phyloP scores from a whole-genome alignment of 2,329 filamentous ascomycete species.

The Zymoseptoria crescenta region DNA sequence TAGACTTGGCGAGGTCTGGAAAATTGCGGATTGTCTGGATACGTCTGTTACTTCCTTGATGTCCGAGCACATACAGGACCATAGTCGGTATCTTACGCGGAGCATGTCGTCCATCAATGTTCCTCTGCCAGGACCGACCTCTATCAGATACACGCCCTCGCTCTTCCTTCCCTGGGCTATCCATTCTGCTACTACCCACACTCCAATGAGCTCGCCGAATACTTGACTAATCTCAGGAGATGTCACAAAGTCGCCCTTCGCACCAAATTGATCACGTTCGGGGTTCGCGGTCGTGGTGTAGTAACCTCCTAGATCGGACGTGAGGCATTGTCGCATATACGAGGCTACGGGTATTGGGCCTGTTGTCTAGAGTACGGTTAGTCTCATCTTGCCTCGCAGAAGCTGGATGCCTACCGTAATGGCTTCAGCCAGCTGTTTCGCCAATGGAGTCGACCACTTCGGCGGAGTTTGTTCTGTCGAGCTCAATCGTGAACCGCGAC shows the following conservation, averaged over 20 bases:
- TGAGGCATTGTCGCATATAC: conserved; percentile 98
- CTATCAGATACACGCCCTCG: conserved; percentile 76
- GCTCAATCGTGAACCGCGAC: conserved; percentile 34
- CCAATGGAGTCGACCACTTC: conserved; percentile 85
- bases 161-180: conserved; percentile 73
- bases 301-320: conserved; percentile 82
- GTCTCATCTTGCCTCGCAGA: not conserved
- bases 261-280: conserved; percentile 80
- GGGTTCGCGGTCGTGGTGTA: conserved; percentile 65
- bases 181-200: conserved; percentile 97
- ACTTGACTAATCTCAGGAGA: conserved; percentile 96
- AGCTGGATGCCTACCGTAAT: conserved; percentile 57
- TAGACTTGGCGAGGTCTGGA: conserved; percentile 63
- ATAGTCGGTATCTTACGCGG: conserved; percentile 50
- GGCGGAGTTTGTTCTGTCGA: conserved; percentile 29
- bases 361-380: conserved; percentile 52
- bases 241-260: conserved; percentile 89
- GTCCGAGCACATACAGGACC: conserved; percentile 6
- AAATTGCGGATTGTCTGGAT: conserved; percentile 74
- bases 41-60: conserved; percentile 8
- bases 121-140: conserved; percentile 87
- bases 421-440: conserved; percentile 76
- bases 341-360: conserved; percentile 86
- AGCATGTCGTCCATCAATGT: conserved; percentile 97
- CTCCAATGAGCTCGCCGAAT: conserved; percentile 86